Base-by-base conservation (phyloP, 1,284 basidiomycete genomes). In the Pterula multifida region DNA sequence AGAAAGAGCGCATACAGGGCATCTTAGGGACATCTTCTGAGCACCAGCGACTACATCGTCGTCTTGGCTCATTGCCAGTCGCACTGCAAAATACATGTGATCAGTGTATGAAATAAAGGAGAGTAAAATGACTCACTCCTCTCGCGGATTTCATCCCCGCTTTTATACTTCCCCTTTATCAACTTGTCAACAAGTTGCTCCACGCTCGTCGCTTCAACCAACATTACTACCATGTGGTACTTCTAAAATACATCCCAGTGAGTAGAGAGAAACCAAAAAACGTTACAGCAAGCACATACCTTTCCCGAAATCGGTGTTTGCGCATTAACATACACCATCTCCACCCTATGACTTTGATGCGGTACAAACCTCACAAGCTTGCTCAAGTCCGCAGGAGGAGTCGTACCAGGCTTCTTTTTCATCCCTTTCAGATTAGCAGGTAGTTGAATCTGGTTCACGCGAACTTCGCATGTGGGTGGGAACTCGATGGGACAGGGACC, bases 321-420 rank as follows among this genome's bases (percentile, higher is more conserved):
- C 54, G 86, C 90, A 53, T 96, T 96, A 25, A 90, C 85, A 65
- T 97, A 96, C 3, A 91, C 79, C 71, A 98, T 81, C 55, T 90
- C 86, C 6, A 96, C 69, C 25, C 78, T 77, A 47, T 47, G 45
- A 6, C 9, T 13, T 19, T 9, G 6, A 22, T 4, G 9, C 6
- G 17, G 17, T 17, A 22, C 17, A 22, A 17, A 17, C 51, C 76
- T 70, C 3, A 84, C 66, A 48, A 74, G 67, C 62, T 78, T 82
- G 35, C 78, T 78, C 35, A 97, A 66, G 61, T 95, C 85, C 9
- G 92, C 85, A 0, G 93, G 93, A 17, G 93, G 91, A 1, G 93
- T 90, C 48, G 90, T 96, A 0, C 93, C 93, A n/a, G 92, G 85
- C 61, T 92, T 95, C 66, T 96, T 96, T 72, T 96, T 94, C 58